Percentiles rank a stretch among this genome's conserved stretches.
Conservation (phyloP, 2,329 filamentous ascomycete genomes). For the Penicillium sp. region DNA sequence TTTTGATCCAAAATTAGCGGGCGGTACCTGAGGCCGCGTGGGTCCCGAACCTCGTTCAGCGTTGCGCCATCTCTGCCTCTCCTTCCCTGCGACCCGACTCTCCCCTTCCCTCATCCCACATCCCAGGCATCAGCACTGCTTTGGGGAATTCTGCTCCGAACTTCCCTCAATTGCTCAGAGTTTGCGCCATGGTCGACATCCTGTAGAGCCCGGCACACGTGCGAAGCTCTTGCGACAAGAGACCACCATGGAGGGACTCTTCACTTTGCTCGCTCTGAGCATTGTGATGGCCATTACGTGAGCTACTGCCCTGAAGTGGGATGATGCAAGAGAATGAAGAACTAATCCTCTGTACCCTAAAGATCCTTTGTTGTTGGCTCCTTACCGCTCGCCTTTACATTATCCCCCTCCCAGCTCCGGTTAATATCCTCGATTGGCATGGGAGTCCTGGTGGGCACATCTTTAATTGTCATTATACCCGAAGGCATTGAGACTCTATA, state of each 20-base stretch:
- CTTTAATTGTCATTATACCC: slow-evolving; percentile 93
- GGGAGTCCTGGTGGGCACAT: slow-evolving; percentile 89
- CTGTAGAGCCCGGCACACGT: slow-evolving; percentile 24
- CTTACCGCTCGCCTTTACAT: slow-evolving; percentile 78
- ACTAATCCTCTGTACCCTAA: slow-evolving; percentile 4
- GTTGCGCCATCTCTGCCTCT: background rate
- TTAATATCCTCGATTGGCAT: slow-evolving; percentile 89
- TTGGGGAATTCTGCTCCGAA: background rate
- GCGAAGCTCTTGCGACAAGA: slow-evolving; percentile 29
- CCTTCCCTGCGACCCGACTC: background rate
- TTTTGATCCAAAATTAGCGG: slow-evolving; percentile 16
- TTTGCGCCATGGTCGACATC: slow-evolving; percentile 27
- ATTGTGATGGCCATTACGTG: slow-evolving; percentile 61
- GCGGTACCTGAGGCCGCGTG: slow-evolving; percentile 20
- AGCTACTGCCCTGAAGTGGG: slow-evolving; percentile 25
- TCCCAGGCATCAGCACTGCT: background rate
- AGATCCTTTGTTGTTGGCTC: slow-evolving; percentile 93
- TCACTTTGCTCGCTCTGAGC: slow-evolving; percentile 61
- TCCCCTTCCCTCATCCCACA: slow-evolving; percentile 9
- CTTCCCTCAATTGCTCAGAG: background rate
- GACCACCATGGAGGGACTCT: slow-evolving; percentile 56
- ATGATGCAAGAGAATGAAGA: background rate
- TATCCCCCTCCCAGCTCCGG: slow-evolving; percentile 80
- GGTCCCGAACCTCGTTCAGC: slow-evolving; percentile 5
- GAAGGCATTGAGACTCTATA: slow-evolving; percentile 92